These are phyloP conservation scores for Thalia dealbata DNA, from an alignment of 176 grass and related monocot genomes.

Conservation along the genomic window DNA sequence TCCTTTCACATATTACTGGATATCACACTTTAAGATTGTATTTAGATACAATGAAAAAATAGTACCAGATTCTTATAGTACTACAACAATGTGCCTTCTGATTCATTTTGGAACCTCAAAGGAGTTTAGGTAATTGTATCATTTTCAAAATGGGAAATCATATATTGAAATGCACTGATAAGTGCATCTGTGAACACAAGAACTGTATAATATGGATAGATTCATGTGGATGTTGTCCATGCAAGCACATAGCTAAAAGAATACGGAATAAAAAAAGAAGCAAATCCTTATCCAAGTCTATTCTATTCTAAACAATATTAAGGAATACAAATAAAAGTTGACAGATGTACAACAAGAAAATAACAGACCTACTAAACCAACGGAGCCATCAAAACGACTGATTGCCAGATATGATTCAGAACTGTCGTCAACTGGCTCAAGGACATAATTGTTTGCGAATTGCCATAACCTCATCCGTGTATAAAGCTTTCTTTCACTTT, in stretches of 20 bases:
- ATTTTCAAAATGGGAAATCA: background rate
- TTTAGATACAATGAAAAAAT: background rate
- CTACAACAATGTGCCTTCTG: background rate
- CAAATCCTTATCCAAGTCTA: background rate
- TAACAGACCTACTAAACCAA: conserved; percentile 36
- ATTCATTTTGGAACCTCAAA: background rate
- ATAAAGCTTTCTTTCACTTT: conserved; percentile 45
- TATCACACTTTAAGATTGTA: background rate
- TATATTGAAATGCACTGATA: background rate
- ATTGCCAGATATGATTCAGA: conserved; percentile 65
- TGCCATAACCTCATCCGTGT: conserved; percentile 76
- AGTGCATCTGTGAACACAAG: background rate
- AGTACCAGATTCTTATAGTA: background rate
- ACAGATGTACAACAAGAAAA: background rate
- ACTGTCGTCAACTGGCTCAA: conserved; percentile 79
- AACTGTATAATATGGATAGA: no score
- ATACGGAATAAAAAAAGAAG: background rate
- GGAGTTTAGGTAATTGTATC: background rate
- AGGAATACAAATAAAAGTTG: conserved; percentile 5
- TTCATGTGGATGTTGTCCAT: background rate
- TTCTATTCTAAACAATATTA: background rate
- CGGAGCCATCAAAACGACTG: conserved; percentile 70
- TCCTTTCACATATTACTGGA: background rate
- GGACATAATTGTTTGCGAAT: conserved; percentile 60
- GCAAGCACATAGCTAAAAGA: background rate